Base-by-base conservation (phyloP, 306 rosid genomes). In the Corylus heterophylla region DNA sequence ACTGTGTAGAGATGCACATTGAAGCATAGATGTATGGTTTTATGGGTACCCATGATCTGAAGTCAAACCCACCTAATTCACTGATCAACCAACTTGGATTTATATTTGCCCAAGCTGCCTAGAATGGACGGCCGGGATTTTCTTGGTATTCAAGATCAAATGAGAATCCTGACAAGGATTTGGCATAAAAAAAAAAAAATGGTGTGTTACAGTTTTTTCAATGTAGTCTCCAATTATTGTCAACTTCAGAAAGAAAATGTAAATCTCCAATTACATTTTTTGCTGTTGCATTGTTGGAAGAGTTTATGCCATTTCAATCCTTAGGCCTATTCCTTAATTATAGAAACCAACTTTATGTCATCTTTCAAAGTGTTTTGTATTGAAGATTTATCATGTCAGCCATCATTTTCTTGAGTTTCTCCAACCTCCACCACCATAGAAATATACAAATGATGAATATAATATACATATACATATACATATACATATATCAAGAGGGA, bases 321-420 rank as follows among this genome's bases (percentile, higher is more conserved):
- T 62, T 3, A 70, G 61, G 50, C 75, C 51, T 12, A 35, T 69
- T 69, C 68, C 39, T 71, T 78, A 81, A 88, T 84, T 75, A 83
- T 81, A 76, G 49, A 27, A 74, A 78, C 74, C 64, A 69, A 63
- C 88, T 82, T 83, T 80, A 78, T 76, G 87, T 84, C 85, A 78
- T 9, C 59, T 70, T 69, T 83, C 75, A 74, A 8, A 13, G 86
- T 55, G 82, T 85, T 74, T 74, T 75, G 59, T 72, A 71, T 54
- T 47, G 69, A 83, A 81, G 81, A 49, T 49, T 71, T 44, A 74
- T 82, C 74, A 76, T 82, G 78, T 84, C 80, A 87, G 42, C 79
- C 87, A 85, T 83, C 86, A 78, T 86, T 89, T 86, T 87, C 90
- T 78, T 61, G n/a, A 44, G 77, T 82, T 85, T 54, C 79, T 73